These are phyloP conservation scores for Achaetomiella virescens DNA, from an alignment of 495 filamentous ascomycete species.

Conservation along the genomic window DNA sequence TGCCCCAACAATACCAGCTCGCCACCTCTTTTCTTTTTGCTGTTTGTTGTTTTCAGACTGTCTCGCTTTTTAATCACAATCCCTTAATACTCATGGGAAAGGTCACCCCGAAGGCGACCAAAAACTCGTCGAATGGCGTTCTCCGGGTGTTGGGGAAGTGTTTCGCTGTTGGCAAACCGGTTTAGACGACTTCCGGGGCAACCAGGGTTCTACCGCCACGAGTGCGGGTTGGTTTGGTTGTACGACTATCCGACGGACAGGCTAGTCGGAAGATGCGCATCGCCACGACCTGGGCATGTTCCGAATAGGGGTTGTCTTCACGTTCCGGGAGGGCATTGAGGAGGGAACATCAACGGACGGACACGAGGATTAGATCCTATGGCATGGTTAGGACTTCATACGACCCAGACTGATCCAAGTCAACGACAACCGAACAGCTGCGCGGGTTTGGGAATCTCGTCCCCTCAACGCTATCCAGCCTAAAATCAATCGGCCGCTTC, in stretches of 20 bases:
- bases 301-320: not conserved
- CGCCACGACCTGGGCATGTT: conserved; percentile 6
- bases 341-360: too few species aligned
- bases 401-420: too few species aligned
- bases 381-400: not conserved
- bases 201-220: conserved; percentile 21
- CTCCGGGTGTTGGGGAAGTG: conserved; percentile 16
- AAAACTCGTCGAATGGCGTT: conserved; percentile 9
- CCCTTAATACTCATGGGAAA: conserved; percentile 39
- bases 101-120: conserved; percentile 22
- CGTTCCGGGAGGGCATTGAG: too few species aligned
- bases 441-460: too few species aligned
- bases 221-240: conserved; percentile 19
- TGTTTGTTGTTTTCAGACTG: conserved; percentile 28
- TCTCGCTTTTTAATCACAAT: conserved; percentile 46
- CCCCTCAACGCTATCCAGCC: too few species aligned
- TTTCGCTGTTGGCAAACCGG: conserved; percentile 19
- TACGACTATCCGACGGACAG: not conserved
- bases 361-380: too few species aligned
- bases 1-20: conserved; percentile 45
- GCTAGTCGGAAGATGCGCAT: too few species aligned
- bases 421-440: too few species aligned
- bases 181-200: conserved; percentile 21
- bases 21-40: conserved; percentile 39
- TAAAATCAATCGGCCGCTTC: too few species aligned